Percentiles rank a stretch among this genome's conserved stretches.
Conservation (phyloP, 768 basidiomycete species). For the Paxillus rubicundulus region DNA sequence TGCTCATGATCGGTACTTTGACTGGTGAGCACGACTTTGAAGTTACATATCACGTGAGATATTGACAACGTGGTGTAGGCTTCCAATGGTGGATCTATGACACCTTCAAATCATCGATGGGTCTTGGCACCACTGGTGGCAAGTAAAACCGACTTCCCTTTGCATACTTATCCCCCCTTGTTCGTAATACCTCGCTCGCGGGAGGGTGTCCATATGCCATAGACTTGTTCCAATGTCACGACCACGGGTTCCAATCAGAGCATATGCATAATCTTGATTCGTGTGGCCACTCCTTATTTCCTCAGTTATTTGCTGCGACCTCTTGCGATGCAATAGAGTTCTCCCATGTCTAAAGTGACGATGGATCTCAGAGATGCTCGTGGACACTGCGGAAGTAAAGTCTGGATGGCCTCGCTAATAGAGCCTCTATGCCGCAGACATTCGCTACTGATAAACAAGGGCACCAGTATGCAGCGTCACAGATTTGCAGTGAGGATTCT, state of each 20-base stretch:
- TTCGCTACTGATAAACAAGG: no score
- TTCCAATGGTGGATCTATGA: conserved; percentile 97
- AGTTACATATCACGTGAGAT: neutral
- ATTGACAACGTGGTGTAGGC: conserved; percentile 38
- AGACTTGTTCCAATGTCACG: conserved; percentile 4
- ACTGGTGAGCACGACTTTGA: conserved; percentile 34
- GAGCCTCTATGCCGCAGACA: no score
- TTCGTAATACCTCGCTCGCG: conserved; percentile 10
- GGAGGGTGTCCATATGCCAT: conserved; percentile 15
- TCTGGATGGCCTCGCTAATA: no score
- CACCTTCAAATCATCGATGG: conserved; percentile 79
- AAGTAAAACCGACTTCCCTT: conserved; percentile 42
- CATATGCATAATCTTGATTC: neutral
- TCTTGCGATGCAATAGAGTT: conserved; percentile 1
- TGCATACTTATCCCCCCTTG: neutral
- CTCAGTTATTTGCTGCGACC: neutral
- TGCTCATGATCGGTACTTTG: conserved; percentile 75
- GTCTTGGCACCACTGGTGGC: conserved; percentile 85
- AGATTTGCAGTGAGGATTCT: no score
- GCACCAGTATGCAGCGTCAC: no score
- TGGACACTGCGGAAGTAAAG: no score
- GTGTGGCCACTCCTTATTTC: neutral
- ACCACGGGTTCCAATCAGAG: conserved; percentile 1
- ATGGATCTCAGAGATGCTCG: no score
- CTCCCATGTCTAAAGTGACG: neutral